These are phyloP conservation scores for Antitrichia curtipendula DNA, from an alignment of 225 moss, liverwort and hornwort species.

Conservation along the genomic window DNA sequence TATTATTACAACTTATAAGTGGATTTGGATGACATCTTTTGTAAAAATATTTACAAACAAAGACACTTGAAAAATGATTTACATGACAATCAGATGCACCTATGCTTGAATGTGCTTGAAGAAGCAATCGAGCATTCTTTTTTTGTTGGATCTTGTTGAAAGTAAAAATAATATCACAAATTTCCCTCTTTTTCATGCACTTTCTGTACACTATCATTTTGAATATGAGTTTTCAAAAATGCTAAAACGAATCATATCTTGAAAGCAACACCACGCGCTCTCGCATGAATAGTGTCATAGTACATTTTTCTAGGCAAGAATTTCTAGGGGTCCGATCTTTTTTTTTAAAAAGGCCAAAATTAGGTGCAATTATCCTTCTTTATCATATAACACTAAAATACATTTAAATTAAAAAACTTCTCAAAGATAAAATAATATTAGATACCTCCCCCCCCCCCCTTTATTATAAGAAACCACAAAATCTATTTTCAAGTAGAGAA, in stretches of 20 bases:
- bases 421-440: not conserved
- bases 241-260: accelerated
- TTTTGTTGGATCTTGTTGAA: not conserved
- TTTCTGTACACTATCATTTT: not conserved
- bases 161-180: not conserved
- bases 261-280: accelerated
- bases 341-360: no score
- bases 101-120: not conserved
- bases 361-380: not conserved
- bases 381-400: not conserved
- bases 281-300: no score
- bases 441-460: not conserved
- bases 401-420: no score
- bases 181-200: accelerated
- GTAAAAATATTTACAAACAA: not conserved
- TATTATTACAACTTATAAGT: not conserved
- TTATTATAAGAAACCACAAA: not conserved
- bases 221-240: no score
- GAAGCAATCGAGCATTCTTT: not conserved
- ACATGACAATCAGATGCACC: accelerated
- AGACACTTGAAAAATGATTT: not conserved
- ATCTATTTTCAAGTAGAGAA: not conserved
- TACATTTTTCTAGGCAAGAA: not conserved
- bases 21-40: not conserved
- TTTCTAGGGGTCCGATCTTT: accelerated